Evolutionary conservation across 495 filamentous ascomycete species (phyloP), one percentile per base, ranked within the genome.

Genomic region (Amniculicola lignicola): DNA sequence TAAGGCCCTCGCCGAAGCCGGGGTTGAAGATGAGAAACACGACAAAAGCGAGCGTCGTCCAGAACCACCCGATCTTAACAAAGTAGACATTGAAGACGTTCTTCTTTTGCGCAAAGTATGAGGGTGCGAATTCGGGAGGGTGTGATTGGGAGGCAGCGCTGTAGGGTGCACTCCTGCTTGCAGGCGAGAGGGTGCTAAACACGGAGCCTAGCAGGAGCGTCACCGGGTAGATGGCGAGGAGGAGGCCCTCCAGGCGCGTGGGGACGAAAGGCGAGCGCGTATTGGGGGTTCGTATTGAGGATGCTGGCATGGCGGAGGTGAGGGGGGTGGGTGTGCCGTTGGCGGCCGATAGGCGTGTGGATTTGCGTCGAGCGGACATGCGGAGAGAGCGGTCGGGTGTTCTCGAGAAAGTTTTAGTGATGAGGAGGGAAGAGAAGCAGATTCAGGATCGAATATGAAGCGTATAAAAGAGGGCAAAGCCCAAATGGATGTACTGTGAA

Each of bases 1-100:
- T 77, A 0, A 68, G 40, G 7, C 66, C 33, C 6, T 61, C 51
- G 12, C 78, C 70, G 45, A 75, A 72, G 0, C 74, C 68, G 0
- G 82, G 76, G 58, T 90, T 84, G 18, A 79, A 81, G 18, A 77
- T 57, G 2, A 86, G 51, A 36, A 91, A 84, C 1, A 80, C 53
- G 11, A 78, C 67, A 57, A 94, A 88, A 6, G 86, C 82, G 19
- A 77, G 55, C 0, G 87, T 89, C 18, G 87, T 82, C 93, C 93
- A 98, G 27, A 85, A 76, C 93, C 93, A 98, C 42, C 90, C 93
- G 41, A 86, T 77, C 75, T 98, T 98, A 59, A 98, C 93, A 58
- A 98, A 97, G 57, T 88, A 77, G 39, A 83, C 55, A 69, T 98
- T 98, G 78, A 95, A 84, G 54, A 96, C 50, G 73, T 98, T 98